Base-by-base conservation (phyloP, 1,284 basidiomycete genomes). In the Hemileia vastatrix region DNA sequence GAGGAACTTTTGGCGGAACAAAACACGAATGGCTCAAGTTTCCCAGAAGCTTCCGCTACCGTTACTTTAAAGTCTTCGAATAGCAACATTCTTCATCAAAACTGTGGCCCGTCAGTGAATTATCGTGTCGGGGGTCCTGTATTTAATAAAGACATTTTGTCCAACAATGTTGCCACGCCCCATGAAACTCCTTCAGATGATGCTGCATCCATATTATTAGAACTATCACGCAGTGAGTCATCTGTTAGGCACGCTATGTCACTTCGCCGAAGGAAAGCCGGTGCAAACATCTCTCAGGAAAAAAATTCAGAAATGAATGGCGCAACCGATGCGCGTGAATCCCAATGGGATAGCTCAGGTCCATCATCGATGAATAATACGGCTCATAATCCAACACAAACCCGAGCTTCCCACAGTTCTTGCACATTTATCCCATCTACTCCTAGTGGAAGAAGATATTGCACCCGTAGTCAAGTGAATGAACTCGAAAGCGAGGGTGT, bases 211-310 rank as follows among this genome's bases (percentile, higher is more conserved):
- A 51, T 63, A 19, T 48, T 63, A 9, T 57, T 63, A 19, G 47
- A 31, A 13, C 53, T 63, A 50, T 63, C 61, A 13, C 61, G 61
- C 2, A 48, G 54, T 48, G 61, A 63, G 13, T 47, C 19, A 24
- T 33, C 53, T 2, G n/a, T n/a, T n/a, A 63, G 57, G 27, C 61
- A 63, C 45, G 53, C 36, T 6, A 63, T 63, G 61, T 54, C 61
- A n/a, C 49, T 63, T 6, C 45, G 61, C 15, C 53, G 61, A 11
- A 54, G 61, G 6, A 45, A 54, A 27, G 61, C 54, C 31, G n/a
- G n/a, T n/a, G n/a, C n/a, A n/a, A n/a, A n/a, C n/a, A n/a, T n/a
- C n/a, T n/a, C n/a, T n/a, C n/a, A n/a, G n/a, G n/a, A n/a, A n/a
- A n/a, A n/a, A n/a, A n/a, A n/a, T n/a, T n/a, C n/a, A n/a, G n/a